These are phyloP conservation scores for Hypoxylon fuscum DNA, from an alignment of 495 filamentous ascomycete species.

Conservation along the genomic window DNA sequence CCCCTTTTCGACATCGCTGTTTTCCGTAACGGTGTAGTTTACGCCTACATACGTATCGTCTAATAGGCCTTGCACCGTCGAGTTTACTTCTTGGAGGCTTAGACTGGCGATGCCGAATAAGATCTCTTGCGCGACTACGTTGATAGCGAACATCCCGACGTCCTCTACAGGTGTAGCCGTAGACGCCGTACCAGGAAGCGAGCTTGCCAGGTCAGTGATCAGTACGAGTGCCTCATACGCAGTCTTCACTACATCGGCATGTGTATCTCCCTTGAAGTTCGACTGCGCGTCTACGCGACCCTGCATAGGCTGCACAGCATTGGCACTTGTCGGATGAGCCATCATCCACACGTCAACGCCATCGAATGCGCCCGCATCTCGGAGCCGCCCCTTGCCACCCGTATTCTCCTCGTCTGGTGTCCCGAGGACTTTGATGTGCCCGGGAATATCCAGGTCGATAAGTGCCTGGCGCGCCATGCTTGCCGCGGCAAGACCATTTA, in stretches of 20 bases:
- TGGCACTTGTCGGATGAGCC: constrained; percentile 50
- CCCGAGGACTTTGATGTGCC: constrained; percentile 60
- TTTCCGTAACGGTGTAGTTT: constrained; percentile 24
- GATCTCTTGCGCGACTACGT: constrained; percentile 40
- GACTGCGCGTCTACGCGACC: constrained; percentile 33
- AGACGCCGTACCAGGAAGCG: constrained; percentile 30
- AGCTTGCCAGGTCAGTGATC: constrained; percentile 22
- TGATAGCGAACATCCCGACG: constrained; percentile 53
- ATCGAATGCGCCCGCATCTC: constrained; percentile 63
- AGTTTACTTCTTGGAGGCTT: constrained; percentile 21
- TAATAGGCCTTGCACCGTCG: constrained; percentile 23
- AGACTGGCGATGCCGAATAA: constrained; percentile 27
- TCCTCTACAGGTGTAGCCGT: constrained; percentile 44
- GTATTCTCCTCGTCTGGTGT: constrained; percentile 68
- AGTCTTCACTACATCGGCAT: constrained; percentile 28
- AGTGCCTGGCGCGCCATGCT: constrained; percentile 50
- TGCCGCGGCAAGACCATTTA: constrained; percentile 56
- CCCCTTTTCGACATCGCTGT: constrained; percentile 14
- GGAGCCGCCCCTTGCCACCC: constrained; percentile 63
- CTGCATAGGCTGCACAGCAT: constrained; percentile 41
- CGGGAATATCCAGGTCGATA: constrained; percentile 53
- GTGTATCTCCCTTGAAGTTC: constrained; percentile 18
- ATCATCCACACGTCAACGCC: constrained; percentile 64
- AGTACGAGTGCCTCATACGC: constrained; percentile 35
- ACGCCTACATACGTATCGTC: constrained; percentile 29